These are phyloP conservation scores for Corylus heterophylla DNA, from an alignment of 306 rosid species.

Conservation along the genomic window DNA sequence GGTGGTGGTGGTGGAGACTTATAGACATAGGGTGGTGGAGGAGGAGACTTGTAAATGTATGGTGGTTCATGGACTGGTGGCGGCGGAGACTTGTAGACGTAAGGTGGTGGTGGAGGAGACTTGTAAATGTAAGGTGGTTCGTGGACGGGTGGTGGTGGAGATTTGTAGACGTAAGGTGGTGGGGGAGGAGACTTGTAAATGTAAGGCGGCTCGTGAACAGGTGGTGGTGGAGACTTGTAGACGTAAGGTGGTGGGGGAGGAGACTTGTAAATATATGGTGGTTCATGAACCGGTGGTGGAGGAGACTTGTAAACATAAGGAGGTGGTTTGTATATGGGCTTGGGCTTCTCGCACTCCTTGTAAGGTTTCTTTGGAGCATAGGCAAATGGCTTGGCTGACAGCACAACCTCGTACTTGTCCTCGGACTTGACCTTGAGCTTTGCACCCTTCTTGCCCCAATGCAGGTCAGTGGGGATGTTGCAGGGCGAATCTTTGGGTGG, in stretches of 20 bases:
- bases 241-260: constrained; percentile 14
- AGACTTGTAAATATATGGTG: constrained; percentile 24
- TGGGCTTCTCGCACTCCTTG: constrained; percentile 55
- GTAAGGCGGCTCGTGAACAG: constrained; percentile 4
- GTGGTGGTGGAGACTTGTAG: constrained; percentile 31
- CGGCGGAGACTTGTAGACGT: constrained; percentile 8
- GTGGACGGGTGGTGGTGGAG: constrained; percentile 31
- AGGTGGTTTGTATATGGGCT: constrained; percentile 54
- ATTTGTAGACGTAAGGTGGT: constrained; percentile 1
- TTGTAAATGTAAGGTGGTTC: constrained; percentile 64
- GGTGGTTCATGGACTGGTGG: neutral
- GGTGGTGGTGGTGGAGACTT: constrained; percentile 6
- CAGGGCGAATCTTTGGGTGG: constrained; percentile 77
- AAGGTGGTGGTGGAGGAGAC: constrained; percentile 14
- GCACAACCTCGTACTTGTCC: constrained; percentile 69
- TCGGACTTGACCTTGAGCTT: constrained; percentile 67
- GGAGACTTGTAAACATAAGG: constrained; percentile 53
- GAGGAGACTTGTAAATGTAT: constrained; percentile 28
- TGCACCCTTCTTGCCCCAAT: constrained; percentile 60
- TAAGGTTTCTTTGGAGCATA: constrained; percentile 75
- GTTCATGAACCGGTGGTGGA: neutral
- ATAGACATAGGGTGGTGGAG: constrained; percentile 24
- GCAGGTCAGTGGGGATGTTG: constrained; percentile 65
- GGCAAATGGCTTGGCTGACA: constrained; percentile 73
- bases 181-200: neutral